Evolutionary conservation across 768 basidiomycete species (phyloP).

Genomic region (Tephrocybe sp.): DNA sequence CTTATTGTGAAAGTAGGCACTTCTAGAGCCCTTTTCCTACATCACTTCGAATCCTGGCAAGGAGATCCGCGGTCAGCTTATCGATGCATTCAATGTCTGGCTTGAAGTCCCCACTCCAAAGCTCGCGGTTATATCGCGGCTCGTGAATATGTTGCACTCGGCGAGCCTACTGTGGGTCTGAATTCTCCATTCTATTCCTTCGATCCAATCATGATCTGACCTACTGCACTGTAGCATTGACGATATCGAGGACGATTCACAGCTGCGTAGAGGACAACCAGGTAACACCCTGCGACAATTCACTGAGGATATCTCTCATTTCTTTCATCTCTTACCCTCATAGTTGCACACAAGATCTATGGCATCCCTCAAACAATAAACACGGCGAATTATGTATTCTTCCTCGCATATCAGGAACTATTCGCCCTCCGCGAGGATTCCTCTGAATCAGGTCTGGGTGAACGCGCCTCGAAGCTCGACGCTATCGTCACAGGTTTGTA

Average conservation of each 20-base stretch:
- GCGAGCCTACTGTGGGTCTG: slow-evolving; percentile 81
- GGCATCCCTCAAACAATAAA: slow-evolving; percentile 97
- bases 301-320: neutral
- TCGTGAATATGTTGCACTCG: slow-evolving; percentile 94
- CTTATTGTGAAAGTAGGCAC: slow-evolving; percentile 26
- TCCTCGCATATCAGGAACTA: slow-evolving; percentile 87
- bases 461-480: slow-evolving; percentile 52
- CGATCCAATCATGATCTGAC: neutral
- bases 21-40: slow-evolving; percentile 90
- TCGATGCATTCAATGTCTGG: slow-evolving; percentile 94
- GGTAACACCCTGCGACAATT: slow-evolving; percentile 37
- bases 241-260: slow-evolving; percentile 92
- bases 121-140: slow-evolving; percentile 68
- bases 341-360: slow-evolving; percentile 94
- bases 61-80: slow-evolving; percentile 84
- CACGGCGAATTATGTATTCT: slow-evolving; percentile 95
- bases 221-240: slow-evolving; percentile 65
- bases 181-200: neutral
- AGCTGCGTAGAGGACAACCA: slow-evolving; percentile 82
- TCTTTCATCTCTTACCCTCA: neutral
- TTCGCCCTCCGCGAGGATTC: slow-evolving; percentile 47
- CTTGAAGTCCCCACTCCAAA: slow-evolving; percentile 75
- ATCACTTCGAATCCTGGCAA: slow-evolving; percentile 86
- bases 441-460: neutral
- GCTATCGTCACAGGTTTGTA: slow-evolving; percentile 71